phyloP scores from a whole-genome alignment of 306 rosid genomes.

The Ziziphus jujuba region DNA sequence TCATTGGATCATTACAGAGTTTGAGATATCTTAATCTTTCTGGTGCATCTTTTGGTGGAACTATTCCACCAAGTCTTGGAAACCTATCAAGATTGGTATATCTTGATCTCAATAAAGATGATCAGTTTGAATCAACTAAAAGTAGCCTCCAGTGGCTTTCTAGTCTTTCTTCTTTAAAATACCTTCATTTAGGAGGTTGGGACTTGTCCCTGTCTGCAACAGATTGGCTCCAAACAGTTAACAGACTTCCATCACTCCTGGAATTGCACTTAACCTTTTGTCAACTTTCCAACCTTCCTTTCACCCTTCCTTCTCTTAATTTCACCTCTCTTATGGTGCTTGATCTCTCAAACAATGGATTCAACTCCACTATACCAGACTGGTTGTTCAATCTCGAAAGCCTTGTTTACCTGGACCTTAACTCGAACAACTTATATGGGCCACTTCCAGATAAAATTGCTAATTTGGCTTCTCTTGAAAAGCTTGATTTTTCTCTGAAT shows the following conservation, averaged over 20 bases:
- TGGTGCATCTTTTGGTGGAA: constrained; percentile 12
- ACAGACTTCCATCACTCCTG: constrained; percentile 3
- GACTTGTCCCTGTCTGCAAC: constrained; percentile 5
- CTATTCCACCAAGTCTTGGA: constrained; percentile 8
- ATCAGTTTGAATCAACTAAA: neutral
- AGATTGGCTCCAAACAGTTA: constrained; percentile 19
- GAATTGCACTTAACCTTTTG: neutral
- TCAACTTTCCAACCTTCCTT: neutral
- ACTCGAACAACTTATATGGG: rapidly evolving
- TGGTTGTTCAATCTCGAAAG: constrained; percentile 24
- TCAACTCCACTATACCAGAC: neutral
- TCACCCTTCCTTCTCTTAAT: neutral
- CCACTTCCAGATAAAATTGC: neutral
- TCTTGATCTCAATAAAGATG: neutral
- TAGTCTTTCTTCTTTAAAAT: constrained; percentile 22
- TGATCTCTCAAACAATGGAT: rapidly evolving
- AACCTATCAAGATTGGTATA: constrained; percentile 1
- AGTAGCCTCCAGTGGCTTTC: constrained; percentile 17
- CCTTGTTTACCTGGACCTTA: neutral
- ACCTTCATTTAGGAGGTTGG: constrained; percentile 19
- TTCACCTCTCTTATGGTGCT: constrained; percentile 9
- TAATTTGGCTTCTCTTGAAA: neutral
- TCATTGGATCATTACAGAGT: constrained; percentile 19
- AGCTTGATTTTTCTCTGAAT: neutral
- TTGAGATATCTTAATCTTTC: constrained; percentile 14